These are phyloP conservation scores for Russula emetica DNA, from an alignment of 768 basidiomycete species.

Conservation along the genomic window DNA sequence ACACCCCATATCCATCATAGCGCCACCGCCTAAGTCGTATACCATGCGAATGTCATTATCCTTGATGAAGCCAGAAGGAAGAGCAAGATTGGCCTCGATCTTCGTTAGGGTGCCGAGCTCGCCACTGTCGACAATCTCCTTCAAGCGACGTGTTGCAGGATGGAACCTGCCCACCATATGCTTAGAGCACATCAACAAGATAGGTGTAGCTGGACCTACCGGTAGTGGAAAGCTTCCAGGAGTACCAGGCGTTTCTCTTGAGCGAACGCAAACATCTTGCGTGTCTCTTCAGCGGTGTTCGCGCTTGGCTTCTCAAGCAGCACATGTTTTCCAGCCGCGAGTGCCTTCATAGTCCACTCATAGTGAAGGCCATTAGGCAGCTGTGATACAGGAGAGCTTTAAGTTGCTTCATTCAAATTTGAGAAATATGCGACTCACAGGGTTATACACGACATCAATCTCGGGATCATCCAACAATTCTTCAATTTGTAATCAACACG, in stretches of 20 bases:
- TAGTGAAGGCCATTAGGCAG: constrained; percentile 62
- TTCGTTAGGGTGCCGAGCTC: constrained; percentile 51
- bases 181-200: no score
- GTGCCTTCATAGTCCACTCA: constrained; percentile 64
- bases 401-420: not conserved
- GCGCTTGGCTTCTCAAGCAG: constrained; percentile 57
- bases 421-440: constrained; percentile 36
- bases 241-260: constrained; percentile 48
- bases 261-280: constrained; percentile 49
- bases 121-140: constrained; percentile 49
- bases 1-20: constrained; percentile 60
- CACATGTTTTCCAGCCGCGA: constrained; percentile 59
- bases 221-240: constrained; percentile 59
- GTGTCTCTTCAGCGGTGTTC: constrained; percentile 49
- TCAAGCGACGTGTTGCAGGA: constrained; percentile 51
- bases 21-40: constrained; percentile 54
- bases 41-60: constrained; percentile 48
- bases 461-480: no score
- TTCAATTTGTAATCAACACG: no score
- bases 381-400: constrained; percentile 30
- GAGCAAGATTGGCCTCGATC: constrained; percentile 39
- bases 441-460: constrained; percentile 57
- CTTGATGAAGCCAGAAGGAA: constrained; percentile 37
- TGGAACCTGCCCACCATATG: constrained; percentile 45
- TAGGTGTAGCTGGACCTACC: constrained; percentile 32